Percentiles rank a stretch among this genome's conserved stretches.
Conservation (phyloP, 2,329 filamentous ascomycete species). For the Ambrosiella xylebori region DNA sequence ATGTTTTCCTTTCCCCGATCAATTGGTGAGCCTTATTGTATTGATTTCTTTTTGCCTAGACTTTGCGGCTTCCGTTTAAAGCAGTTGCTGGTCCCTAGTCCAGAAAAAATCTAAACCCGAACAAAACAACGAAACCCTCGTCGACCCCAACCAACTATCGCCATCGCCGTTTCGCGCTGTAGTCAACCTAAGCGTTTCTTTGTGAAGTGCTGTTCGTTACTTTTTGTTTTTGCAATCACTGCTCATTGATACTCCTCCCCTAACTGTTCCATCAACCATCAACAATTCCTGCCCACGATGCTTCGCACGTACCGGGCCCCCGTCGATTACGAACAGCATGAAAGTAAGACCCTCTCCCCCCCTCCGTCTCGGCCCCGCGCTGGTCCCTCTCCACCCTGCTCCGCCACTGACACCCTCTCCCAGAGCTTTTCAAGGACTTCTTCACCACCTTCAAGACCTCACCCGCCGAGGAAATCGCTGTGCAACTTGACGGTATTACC, state of each 20-base stretch:
- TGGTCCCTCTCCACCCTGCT: background rate
- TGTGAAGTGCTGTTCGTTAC: no score
- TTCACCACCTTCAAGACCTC: conserved; percentile 73
- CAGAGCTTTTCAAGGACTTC: conserved; percentile 76
- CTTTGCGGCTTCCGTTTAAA: background rate
- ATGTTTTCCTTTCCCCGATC: no score
- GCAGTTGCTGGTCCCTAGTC: no score
- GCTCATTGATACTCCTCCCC: background rate
- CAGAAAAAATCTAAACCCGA: no score
- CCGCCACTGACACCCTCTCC: conserved; percentile 15
- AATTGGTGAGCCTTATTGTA: background rate
- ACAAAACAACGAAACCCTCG: no score
- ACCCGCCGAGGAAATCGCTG: conserved; percentile 52
- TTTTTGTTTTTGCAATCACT: background rate
- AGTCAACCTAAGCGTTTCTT: no score
- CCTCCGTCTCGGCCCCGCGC: background rate
- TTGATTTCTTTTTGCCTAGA: background rate
- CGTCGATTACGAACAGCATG: conserved; percentile 77
- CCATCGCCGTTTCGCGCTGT: no score
- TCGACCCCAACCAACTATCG: no score
- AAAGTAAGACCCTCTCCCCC: conserved; percentile 36
- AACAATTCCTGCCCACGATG: conserved; percentile 1
- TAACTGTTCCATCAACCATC: background rate
- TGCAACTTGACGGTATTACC: conserved; percentile 68
- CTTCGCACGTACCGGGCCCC: conserved; percentile 19